A percentile compares a stretch with the other conserved stretches of the same genome.
Evolutionary conservation across 441 rosid species (phyloP).

Genomic region (Gossypium schwendimanii): DNA sequence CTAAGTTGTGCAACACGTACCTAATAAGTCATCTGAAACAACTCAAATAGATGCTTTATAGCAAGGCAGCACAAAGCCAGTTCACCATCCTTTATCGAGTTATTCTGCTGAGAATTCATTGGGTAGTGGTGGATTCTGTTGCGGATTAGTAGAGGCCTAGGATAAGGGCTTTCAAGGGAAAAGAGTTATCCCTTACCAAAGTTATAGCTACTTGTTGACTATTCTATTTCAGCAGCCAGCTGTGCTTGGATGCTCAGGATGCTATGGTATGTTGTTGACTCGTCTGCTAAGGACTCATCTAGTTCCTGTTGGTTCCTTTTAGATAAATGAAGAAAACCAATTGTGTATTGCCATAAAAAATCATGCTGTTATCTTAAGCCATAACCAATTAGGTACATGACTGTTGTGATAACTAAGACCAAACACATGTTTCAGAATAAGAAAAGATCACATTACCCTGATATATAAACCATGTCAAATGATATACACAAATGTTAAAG

Average conservation of each 20-base stretch:
- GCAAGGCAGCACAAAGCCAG: not conserved
- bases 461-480: not conserved
- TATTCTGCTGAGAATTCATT: not conserved
- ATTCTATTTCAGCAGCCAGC: not conserved
- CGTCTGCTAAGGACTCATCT: not conserved
- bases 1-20: constrained; percentile 8
- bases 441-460: not conserved
- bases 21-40: not conserved
- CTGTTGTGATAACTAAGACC: not conserved
- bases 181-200: not conserved
- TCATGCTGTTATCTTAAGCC: not conserved
- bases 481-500: not conserved
- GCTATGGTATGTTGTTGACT: not conserved
- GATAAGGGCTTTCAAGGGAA: not conserved
- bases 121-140: not conserved
- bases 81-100: not conserved
- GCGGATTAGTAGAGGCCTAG: not conserved
- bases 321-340: not conserved
- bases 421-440: not conserved
- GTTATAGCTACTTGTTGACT: not conserved
- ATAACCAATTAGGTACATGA: constrained; percentile 5
- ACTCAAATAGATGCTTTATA: not conserved
- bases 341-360: not conserved
- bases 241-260: not conserved
- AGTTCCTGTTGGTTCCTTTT: constrained; percentile 1